phyloP scores from a whole-genome alignment of 352 stramenopile genomes.

The Phytophthora melonis region DNA sequence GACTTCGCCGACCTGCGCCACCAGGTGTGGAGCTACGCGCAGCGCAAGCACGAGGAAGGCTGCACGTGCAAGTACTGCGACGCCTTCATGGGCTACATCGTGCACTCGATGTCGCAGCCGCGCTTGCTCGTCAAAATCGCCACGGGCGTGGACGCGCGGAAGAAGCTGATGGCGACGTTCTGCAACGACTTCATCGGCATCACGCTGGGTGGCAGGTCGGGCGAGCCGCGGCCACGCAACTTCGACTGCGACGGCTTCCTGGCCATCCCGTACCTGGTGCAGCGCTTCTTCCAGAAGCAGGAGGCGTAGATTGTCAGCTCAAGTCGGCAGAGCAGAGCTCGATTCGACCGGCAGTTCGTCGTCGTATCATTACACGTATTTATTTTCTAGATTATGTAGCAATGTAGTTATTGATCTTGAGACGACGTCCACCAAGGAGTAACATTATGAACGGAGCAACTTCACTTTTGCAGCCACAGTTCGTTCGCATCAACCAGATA shows the following conservation, averaged over 20 bases:
- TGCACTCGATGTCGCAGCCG: conserved; percentile 61
- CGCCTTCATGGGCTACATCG: conserved; percentile 61
- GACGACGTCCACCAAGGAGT: neutral
- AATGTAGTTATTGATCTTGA: neutral
- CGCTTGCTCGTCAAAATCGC: conserved; percentile 55
- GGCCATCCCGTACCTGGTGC: conserved; percentile 52
- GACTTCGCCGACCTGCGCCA: conserved; percentile 64
- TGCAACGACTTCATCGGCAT: conserved; percentile 60
- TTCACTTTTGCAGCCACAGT: neutral
- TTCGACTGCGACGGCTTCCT: conserved; percentile 48
- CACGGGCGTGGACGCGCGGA: conserved; percentile 46
- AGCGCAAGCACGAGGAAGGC: conserved; percentile 46
- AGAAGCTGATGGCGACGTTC: conserved; percentile 58
- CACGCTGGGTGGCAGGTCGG: conserved; percentile 43
- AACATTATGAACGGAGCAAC: conserved; percentile 1
- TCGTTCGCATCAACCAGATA: neutral
- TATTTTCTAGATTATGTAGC: conserved; percentile 25
- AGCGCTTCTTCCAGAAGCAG: conserved; percentile 53
- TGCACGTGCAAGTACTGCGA: conserved; percentile 56
- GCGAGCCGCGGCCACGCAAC: conserved; percentile 35
- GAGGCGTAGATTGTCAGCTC: conserved; percentile 7
- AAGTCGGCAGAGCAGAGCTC: neutral
- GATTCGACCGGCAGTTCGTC: neutral
- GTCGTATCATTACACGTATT: conserved; percentile 32
- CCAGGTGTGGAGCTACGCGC: conserved; percentile 56